Evolutionary conservation across 495 filamentous ascomycete species (phyloP).

Genomic region (Lepraria neglecta): DNA sequence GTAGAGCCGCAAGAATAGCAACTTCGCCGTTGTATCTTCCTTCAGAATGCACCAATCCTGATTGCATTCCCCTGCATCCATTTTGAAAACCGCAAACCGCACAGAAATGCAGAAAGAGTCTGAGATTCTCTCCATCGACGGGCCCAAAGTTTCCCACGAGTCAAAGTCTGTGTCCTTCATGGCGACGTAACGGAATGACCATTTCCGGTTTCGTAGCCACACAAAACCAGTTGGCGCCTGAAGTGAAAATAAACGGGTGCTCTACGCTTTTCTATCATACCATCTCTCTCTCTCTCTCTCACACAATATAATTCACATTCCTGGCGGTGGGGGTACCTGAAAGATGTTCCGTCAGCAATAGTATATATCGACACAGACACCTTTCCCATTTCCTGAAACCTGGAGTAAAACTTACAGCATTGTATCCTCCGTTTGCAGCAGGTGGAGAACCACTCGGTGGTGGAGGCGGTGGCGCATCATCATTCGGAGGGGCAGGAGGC

Average conservation of each 20-base stretch:
- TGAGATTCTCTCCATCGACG: too few species aligned
- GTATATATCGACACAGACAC: background rate
- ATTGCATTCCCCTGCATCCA: too few species aligned
- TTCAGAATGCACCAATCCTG: too few species aligned
- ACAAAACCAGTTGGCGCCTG: background rate
- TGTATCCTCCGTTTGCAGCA: slow-evolving; percentile 56
- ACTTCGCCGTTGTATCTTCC: too few species aligned
- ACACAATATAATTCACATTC: slow-evolving; percentile 32
- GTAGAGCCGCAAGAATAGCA: background rate
- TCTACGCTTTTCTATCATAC: background rate
- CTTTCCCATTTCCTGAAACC: background rate
- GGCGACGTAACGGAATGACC: background rate
- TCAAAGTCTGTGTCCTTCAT: too few species aligned
- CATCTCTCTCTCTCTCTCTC: background rate
- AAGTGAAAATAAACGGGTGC: too few species aligned
- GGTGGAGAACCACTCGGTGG: slow-evolving; percentile 45
- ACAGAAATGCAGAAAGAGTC: too few species aligned
- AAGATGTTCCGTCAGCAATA: slow-evolving; percentile 8
- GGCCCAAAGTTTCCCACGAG: too few species aligned
- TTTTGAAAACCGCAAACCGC: too few species aligned
- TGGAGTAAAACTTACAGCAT: slow-evolving; percentile 48
- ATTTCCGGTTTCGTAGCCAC: background rate
- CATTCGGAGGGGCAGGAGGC: slow-evolving; percentile 54
- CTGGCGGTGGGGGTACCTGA: slow-evolving; percentile 49
- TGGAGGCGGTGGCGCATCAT: slow-evolving; percentile 61